A percentile compares a stretch with the other conserved stretches of the same genome.
Conservation (phyloP, 2,329 filamentous ascomycete genomes). For the Laburnicola sp. region DNA sequence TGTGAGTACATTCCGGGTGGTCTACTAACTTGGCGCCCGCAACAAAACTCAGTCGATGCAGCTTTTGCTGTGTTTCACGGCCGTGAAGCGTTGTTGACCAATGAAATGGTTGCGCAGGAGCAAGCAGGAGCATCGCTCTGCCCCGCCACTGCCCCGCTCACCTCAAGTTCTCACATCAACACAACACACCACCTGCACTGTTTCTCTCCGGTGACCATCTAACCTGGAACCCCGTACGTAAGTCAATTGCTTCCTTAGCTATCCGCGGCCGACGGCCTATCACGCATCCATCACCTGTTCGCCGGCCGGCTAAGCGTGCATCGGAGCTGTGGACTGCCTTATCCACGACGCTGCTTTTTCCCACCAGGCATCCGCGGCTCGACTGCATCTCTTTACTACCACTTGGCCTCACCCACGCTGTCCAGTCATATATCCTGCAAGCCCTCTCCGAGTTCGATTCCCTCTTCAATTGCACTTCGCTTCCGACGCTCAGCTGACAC, state of each 20-base stretch:
- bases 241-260: slow-evolving; percentile 33
- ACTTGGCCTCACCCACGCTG: slow-evolving; percentile 20
- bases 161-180: slow-evolving; percentile 27
- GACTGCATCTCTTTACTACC: slow-evolving; percentile 21
- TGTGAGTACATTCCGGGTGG: not conserved
- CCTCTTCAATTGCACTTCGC: slow-evolving; percentile 30
- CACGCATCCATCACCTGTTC: slow-evolving; percentile 24
- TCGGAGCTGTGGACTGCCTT: slow-evolving; percentile 25
- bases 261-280: slow-evolving; percentile 43
- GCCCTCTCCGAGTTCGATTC: slow-evolving; percentile 12
- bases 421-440: slow-evolving; percentile 28
- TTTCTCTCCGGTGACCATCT: slow-evolving; percentile 19
- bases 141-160: slow-evolving; percentile 21
- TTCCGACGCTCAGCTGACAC: slow-evolving; percentile 14
- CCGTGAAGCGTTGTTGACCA: slow-evolving; percentile 16
- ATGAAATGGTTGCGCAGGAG: slow-evolving; percentile 9
- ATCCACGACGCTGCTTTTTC: slow-evolving; percentile 37
- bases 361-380: slow-evolving; percentile 6
- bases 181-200: slow-evolving; percentile 16
- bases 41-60: slow-evolving; percentile 8
- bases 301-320: slow-evolving; percentile 24
- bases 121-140: slow-evolving; percentile 16
- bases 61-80: slow-evolving; percentile 6
- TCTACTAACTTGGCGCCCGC: slow-evolving; percentile 6
- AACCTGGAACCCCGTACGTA: slow-evolving; percentile 35